Evolutionary conservation across 768 basidiomycete species (phyloP).

Genomic region (Leccinellum rugosiceps): DNA sequence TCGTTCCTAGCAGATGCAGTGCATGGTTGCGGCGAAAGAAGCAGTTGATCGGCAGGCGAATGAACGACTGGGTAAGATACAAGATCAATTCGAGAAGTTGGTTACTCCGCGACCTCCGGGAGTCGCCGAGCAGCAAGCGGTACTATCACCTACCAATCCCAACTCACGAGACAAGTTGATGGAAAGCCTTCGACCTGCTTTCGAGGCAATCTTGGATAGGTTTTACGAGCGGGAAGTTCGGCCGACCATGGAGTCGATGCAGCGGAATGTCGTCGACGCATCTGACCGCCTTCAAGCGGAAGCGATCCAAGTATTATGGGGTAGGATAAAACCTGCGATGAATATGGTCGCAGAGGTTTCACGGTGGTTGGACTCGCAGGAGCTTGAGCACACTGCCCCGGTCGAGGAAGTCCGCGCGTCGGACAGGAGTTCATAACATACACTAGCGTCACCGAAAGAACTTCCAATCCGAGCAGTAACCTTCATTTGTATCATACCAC

Average conservation of each 20-base stretch:
- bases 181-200: conserved; percentile 16
- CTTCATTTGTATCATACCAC: conserved; percentile 19
- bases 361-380: conserved; percentile 30
- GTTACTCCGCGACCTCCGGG: conserved; percentile 6
- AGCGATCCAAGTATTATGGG: conserved; percentile 23
- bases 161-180: conserved; percentile 14
- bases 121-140: not conserved
- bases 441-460: not conserved
- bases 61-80: conserved; percentile 14
- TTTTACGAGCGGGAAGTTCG: conserved; percentile 24
- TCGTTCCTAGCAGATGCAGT: conserved; percentile 15
- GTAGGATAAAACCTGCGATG: conserved; percentile 30
- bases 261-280: conserved; percentile 4
- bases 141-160: not conserved
- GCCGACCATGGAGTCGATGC: conserved; percentile 17
- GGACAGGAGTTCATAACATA: not conserved
- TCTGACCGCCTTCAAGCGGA: conserved; percentile 24
- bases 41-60: conserved; percentile 12
- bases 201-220: conserved; percentile 17
- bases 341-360: conserved; percentile 30
- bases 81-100: conserved; percentile 15
- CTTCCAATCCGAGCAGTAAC: conserved; percentile 16
- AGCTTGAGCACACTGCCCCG: conserved; percentile 21
- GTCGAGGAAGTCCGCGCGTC: not conserved
- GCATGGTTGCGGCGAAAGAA: conserved; percentile 14